Conservation (phyloP, 176 grass and related monocot genomes). For the Carex pumila region DNA sequence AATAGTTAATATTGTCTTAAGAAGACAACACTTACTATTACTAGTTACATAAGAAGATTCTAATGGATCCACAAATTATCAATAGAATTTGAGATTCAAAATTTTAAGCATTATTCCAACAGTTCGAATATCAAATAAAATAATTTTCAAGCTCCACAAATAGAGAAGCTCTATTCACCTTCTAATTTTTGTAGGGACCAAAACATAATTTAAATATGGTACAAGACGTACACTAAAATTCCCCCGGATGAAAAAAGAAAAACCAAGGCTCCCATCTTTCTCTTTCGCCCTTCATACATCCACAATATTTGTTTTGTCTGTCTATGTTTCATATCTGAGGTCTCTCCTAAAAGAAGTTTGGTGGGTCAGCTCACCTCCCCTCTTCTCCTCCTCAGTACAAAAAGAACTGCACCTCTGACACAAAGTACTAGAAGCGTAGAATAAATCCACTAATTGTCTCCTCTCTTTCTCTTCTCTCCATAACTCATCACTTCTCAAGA, state of each 20-base stretch:
- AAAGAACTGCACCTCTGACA: slow-evolving; percentile 22
- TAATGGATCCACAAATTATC: no score
- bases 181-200: neutral
- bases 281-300: neutral
- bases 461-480: slow-evolving; percentile 11
- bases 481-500: neutral
- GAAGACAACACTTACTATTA: no score
- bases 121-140: no score
- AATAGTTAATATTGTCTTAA: no score
- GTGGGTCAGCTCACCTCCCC: slow-evolving; percentile 28
- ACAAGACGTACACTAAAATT: neutral
- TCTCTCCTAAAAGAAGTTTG: slow-evolving; percentile 21
- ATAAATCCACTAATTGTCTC: slow-evolving; percentile 32
- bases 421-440: slow-evolving; percentile 40
- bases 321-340: neutral
- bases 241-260: neutral
- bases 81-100: no score
- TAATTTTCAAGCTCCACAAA: no score
- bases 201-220: neutral
- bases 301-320: neutral
- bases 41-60: no score
- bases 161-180: no score
- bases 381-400: neutral
- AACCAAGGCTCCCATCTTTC: neutral
- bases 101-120: no score